Conservation (phyloP, 306 rosid genomes). For the Prunus salicina region DNA sequence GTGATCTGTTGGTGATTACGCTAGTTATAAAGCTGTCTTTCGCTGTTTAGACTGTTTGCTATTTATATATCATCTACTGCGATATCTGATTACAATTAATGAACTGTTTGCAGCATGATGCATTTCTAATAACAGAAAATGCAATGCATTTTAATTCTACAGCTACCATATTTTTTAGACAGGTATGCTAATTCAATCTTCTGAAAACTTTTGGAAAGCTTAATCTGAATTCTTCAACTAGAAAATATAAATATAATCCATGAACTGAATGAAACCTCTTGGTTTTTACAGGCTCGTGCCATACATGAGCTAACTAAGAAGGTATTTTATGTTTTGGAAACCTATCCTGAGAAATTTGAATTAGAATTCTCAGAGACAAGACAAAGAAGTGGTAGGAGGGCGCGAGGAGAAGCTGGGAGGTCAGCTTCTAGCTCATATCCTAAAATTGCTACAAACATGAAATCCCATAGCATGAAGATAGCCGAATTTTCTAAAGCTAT, state of each 20-base stretch:
- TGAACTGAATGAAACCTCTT: background rate
- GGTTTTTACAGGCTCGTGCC: conserved; percentile 53
- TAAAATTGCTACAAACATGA: conserved; percentile 13
- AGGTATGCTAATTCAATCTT: conserved; percentile 38
- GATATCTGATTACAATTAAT: conserved; percentile 14
- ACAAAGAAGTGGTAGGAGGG: conserved; percentile 30
- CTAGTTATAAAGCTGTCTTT: background rate
- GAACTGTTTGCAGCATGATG: conserved; percentile 53
- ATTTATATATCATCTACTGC: background rate
- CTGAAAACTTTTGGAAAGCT: background rate
- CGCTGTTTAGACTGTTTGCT: background rate
- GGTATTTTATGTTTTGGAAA: conserved; percentile 45
- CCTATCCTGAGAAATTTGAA: conserved; percentile 48
- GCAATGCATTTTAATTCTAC: conserved; percentile 74
- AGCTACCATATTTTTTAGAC: conserved; percentile 58
- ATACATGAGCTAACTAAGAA: conserved; percentile 50
- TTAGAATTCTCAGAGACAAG: conserved; percentile 44
- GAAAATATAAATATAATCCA: background rate
- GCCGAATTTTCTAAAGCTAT: conserved; percentile 21
- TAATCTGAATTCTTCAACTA: background rate
- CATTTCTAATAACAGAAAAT: conserved; percentile 52
- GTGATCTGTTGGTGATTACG: too few relatives aligned
- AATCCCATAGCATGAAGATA: conserved; percentile 24
- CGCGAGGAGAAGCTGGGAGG: conserved; percentile 35
- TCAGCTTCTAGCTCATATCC: conserved; percentile 21